Evolutionary conservation across 768 basidiomycete genomes (phyloP).

Genomic region (Leccinum subtestaceum): DNA sequence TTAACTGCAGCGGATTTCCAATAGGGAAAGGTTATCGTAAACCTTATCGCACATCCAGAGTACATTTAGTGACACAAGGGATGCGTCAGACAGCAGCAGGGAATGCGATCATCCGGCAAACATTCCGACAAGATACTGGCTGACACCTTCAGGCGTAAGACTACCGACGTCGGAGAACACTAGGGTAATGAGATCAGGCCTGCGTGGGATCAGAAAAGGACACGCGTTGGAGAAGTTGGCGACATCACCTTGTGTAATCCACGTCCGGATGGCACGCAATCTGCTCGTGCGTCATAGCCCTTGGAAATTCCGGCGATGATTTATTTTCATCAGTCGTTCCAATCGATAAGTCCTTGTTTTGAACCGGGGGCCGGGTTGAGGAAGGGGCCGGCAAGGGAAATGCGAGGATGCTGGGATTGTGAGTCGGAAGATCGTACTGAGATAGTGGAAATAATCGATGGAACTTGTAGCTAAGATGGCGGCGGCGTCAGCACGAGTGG

Average conservation of each 20-base stretch:
- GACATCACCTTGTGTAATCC: constrained; percentile 82
- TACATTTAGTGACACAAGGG: constrained; percentile 3
- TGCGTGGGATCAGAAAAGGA: constrained; percentile 35
- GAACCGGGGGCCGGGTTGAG: constrained; percentile 2
- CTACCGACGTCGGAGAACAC: constrained; percentile 95
- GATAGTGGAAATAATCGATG: constrained; percentile 93
- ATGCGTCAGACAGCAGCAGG: constrained; percentile 6
- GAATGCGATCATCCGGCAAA: constrained; percentile 61
- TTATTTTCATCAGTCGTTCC: constrained; percentile 2
- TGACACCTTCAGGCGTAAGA: constrained; percentile 88
- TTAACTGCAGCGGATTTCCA: constrained; percentile 20
- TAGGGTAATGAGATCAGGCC: constrained; percentile 89
- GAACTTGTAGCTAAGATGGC: constrained; percentile 78
- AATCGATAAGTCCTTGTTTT: constrained; percentile 5
- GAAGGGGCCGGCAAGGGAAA: constrained; percentile 46
- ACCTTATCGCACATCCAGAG: constrained; percentile 29
- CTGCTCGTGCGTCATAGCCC: constrained; percentile 74
- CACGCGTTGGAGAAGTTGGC: constrained; percentile 11
- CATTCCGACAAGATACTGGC: constrained; percentile 94
- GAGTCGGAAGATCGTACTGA: constrained; percentile 83
- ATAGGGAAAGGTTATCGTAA: constrained; percentile 36
- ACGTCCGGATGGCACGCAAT: constrained; percentile 82
- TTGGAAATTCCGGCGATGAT: constrained; percentile 7
- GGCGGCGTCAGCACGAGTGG: constrained; percentile 21
- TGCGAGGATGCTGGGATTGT: constrained; percentile 71